Percentiles rank a stretch among this genome's conserved stretches.
Evolutionary conservation across 345 rosid species (phyloP).

Genomic region (Punica granatum): DNA sequence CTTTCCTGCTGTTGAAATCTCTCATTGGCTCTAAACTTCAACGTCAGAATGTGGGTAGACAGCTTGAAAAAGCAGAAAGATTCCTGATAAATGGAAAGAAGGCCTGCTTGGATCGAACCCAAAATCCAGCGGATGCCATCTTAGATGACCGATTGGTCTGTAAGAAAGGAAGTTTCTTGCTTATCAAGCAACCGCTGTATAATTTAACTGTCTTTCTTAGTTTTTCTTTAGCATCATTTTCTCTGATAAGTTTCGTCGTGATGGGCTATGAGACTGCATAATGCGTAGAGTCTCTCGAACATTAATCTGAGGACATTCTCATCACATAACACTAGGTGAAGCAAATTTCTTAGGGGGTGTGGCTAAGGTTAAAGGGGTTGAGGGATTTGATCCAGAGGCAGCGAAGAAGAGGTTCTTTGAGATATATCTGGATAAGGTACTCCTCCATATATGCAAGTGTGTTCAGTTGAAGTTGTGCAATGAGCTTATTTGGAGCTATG

Average conservation of each 20-base stretch:
- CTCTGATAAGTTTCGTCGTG: neutral
- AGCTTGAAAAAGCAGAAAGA: neutral
- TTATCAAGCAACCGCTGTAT: neutral
- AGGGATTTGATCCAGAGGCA: slow-evolving; percentile 52
- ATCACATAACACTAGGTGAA: slow-evolving; percentile 48
- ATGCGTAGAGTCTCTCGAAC: neutral
- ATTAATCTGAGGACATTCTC: neutral
- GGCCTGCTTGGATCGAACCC: neutral
- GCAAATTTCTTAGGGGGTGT: slow-evolving; percentile 89
- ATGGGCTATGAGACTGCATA: neutral
- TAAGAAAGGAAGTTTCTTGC: neutral
- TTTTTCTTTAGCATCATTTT: neutral
- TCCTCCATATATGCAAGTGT: slow-evolving; percentile 4
- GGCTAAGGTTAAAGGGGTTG: slow-evolving; percentile 74
- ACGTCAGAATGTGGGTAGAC: neutral
- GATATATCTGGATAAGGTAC: slow-evolving; percentile 83
- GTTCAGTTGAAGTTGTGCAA: neutral
- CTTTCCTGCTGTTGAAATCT: neutral
- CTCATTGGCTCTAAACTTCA: neutral
- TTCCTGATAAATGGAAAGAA: neutral
- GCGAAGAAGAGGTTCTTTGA: slow-evolving; percentile 86
- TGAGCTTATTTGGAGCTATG: slow-evolving; percentile 1
- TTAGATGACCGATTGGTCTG: neutral
- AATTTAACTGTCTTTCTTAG: neutral
- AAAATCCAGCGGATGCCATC: neutral